Evolutionary conservation across 257 asterid species (phyloP), one percentile per base, ranked within the genome.

Genomic region (Fraxinus anomala): DNA sequence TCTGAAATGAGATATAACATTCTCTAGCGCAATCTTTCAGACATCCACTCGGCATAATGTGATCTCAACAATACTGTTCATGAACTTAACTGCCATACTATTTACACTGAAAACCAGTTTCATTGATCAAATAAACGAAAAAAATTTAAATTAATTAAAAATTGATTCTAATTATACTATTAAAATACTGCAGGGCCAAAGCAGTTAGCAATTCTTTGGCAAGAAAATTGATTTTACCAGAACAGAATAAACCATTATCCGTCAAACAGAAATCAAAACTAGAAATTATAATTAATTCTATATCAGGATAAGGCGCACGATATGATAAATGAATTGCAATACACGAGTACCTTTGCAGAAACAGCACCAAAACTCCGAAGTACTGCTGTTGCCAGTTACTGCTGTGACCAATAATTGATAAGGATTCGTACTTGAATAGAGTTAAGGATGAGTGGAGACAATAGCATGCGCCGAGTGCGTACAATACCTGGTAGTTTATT

Each of bases 391-490:
- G 61, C 61, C 26, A 6, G 65, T 54, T 1, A 54, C 24, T 54
- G 3, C 11, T 59, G 30, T 59, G 24, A 21, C 4, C 67, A 59
- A 59, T 59, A 59, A 59, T n/a, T 59, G 67, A 8, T 21, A 47
- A 47, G 16, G 67, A 59, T 21, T 59, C 14, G 13, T 6, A 51
- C 73, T 76, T 76, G 72, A 72, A 72, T 21, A 24, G 74, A 33
- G 67, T 30, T 26, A 1, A 31, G 54, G 28, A 72, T 30, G 82
- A 33, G 56, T 26, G 73, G 67, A 12, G n/a, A 71, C 59, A 30
- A 26, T 54, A 24, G 16, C 68, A 34, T n/a, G 80, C 69, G 56
- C 59, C 44, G 28, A 40, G 51, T 10, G 77, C 76, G 65, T 28
- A 9, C 23, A 19, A 6, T 11, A 70, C 56, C 24, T 74, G 7